Percentiles rank a stretch among this genome's conserved stretches.
These are phyloP conservation scores for Marsdenia floribunda DNA, from an alignment of 257 asterid genomes.

Conservation along the genomic window DNA sequence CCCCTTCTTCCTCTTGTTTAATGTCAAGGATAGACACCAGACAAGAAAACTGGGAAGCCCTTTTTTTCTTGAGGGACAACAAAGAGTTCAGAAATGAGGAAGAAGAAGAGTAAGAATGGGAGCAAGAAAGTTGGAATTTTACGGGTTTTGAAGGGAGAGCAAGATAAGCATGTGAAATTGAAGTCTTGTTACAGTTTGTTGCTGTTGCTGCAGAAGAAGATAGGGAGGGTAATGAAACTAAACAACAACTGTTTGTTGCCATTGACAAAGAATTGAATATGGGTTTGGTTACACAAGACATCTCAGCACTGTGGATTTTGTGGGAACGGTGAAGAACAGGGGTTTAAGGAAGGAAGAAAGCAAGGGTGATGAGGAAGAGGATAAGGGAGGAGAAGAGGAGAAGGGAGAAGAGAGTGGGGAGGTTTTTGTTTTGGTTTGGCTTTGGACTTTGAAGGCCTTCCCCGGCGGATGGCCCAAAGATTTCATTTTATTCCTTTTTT, in stretches of 20 bases:
- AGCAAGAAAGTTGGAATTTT: slow-evolving; percentile 38
- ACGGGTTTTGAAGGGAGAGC: slow-evolving; percentile 42
- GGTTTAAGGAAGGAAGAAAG: background rate
- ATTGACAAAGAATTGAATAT: slow-evolving; percentile 40
- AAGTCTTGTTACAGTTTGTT: slow-evolving; percentile 18
- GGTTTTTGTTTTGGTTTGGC: background rate
- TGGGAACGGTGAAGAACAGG: background rate
- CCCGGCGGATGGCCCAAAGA: background rate
- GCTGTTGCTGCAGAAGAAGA: slow-evolving; percentile 33
- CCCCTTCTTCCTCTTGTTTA: slow-evolving; percentile 41
- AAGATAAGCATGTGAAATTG: slow-evolving; percentile 30
- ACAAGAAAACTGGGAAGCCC: slow-evolving; percentile 21
- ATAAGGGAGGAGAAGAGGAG: background rate
- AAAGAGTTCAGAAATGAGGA: slow-evolving; percentile 28
- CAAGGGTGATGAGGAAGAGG: background rate
- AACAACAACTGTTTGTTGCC: slow-evolving; percentile 49
- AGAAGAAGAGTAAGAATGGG: slow-evolving; percentile 33
- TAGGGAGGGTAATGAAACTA: slow-evolving; percentile 46
- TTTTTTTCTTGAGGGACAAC: slow-evolving; percentile 27
- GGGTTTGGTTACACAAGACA: slow-evolving; percentile 49
- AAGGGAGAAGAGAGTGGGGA: background rate
- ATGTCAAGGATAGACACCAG: slow-evolving; percentile 47
- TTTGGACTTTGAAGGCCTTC: background rate
- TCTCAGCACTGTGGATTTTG: slow-evolving; percentile 10
- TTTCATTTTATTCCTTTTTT: background rate